A percentile compares a stretch with the other conserved stretches of the same genome.
These are phyloP conservation scores for Choanephora cucurbitarum DNA, from an alignment of 371 early-diverging fungal species.

Conservation along the genomic window DNA sequence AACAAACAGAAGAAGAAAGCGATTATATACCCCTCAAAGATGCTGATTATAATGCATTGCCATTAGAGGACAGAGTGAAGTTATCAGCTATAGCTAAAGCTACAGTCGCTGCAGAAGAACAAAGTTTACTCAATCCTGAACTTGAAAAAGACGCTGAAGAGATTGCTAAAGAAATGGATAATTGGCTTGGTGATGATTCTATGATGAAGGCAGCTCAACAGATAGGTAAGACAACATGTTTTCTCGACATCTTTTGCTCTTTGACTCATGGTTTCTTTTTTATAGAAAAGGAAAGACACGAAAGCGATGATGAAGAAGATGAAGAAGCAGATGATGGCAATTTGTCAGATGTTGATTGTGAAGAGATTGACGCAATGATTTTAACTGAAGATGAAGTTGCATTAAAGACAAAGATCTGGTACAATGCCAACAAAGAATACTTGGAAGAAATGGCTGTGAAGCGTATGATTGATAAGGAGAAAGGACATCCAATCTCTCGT, in stretches of 20 bases:
- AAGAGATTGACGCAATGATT: conserved; percentile 73
- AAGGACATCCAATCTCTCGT: conserved; percentile 37
- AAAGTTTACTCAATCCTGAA: conserved; percentile 20
- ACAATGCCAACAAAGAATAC: conserved; percentile 83
- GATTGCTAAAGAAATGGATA: conserved; percentile 49
- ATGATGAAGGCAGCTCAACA: conserved; percentile 33
- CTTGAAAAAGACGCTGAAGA: conserved; percentile 25
- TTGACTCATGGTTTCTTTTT: background rate
- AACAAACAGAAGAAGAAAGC: background rate
- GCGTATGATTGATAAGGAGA: conserved; percentile 52
- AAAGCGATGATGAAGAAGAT: conserved; percentile 10
- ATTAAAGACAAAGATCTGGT: conserved; percentile 84
- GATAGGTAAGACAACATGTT: conserved; percentile 29
- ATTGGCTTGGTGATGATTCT: conserved; percentile 34
- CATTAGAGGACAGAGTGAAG: conserved; percentile 14
- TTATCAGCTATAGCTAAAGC: conserved; percentile 14
- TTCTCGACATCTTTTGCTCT: background rate
- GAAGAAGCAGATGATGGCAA: conserved; percentile 15
- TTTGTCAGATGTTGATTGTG: conserved; percentile 75
- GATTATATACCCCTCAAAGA: conserved; percentile 8
- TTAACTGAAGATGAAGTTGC: conserved; percentile 76
- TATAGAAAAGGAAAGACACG: conserved; percentile 6
- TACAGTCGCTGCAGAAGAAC: conserved; percentile 30
- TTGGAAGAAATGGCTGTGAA: conserved; percentile 72
- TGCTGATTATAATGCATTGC: conserved; percentile 1